A percentile compares a stretch with the other conserved stretches of the same genome.
These are phyloP conservation scores for Henningerozyma blattae DNA, from an alignment of 805 yeast genomes.

Conservation along the genomic window DNA sequence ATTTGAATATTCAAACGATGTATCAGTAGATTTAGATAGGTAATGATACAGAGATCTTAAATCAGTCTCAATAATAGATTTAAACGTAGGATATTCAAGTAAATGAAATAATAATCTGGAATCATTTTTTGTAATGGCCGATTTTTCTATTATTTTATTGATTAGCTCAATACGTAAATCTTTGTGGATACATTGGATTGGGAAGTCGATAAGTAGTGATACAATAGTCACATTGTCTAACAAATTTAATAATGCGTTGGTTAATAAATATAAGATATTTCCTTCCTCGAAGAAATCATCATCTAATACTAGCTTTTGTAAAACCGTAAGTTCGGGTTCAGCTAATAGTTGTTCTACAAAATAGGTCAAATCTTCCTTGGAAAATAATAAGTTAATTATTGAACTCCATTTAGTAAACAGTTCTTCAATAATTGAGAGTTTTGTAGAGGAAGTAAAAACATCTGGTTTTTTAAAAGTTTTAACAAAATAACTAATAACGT, in stretches of 20 bases:
- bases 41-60: slow-evolving; percentile 13
- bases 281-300: slow-evolving; percentile 38
- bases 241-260: slow-evolving; percentile 12
- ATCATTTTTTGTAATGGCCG: slow-evolving; percentile 2
- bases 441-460: slow-evolving; percentile 1
- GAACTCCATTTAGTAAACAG: slow-evolving; percentile 46
- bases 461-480: background rate
- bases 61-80: slow-evolving; percentile 38
- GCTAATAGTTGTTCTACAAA: slow-evolving; percentile 24
- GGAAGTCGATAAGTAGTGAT: slow-evolving; percentile 24
- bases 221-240: slow-evolving; percentile 2
- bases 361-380: slow-evolving; percentile 16
- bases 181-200: slow-evolving; percentile 38
- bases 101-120: slow-evolving; percentile 27
- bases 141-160: slow-evolving; percentile 12
- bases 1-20: slow-evolving; percentile 4
- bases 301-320: slow-evolving; percentile 22
- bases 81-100: slow-evolving; percentile 40
- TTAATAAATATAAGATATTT: slow-evolving; percentile 24
- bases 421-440: slow-evolving; percentile 7
- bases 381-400: slow-evolving; percentile 28
- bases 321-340: slow-evolving; percentile 7
- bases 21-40: slow-evolving; percentile 4
- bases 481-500: slow-evolving; percentile 16
- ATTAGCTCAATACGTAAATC: slow-evolving; percentile 19